phyloP scores from a whole-genome alignment of 257 asterid genomes.

The Solanum bukasovii region DNA sequence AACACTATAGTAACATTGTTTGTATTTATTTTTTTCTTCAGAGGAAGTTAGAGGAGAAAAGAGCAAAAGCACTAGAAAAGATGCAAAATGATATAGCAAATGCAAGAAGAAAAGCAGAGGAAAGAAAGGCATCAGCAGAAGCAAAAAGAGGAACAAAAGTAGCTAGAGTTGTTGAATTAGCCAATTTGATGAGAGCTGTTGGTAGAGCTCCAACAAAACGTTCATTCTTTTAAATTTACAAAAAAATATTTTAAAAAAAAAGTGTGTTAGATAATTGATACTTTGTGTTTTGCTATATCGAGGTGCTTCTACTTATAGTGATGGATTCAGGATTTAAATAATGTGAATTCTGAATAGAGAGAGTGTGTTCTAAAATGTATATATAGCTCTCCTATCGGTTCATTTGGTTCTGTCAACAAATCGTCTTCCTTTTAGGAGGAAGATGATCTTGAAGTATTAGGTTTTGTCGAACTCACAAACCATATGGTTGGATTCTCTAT shows the following conservation, averaged over 20 bases:
- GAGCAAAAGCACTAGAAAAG: slow-evolving; percentile 76
- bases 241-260: neutral
- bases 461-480: neutral
- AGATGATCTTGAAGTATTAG: neutral
- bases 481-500: neutral
- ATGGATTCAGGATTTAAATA: neutral
- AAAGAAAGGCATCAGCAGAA: slow-evolving; percentile 83
- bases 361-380: neutral
- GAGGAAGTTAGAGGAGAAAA: slow-evolving; percentile 92
- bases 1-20: neutral
- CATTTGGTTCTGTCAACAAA: neutral
- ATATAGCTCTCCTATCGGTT: neutral
- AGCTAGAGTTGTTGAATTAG: slow-evolving; percentile 61
- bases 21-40: neutral
- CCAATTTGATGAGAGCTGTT: slow-evolving; percentile 83
- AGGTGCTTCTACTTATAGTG: neutral
- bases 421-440: neutral
- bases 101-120: slow-evolving; percentile 91
- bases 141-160: slow-evolving; percentile 91
- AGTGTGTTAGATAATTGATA: neutral
- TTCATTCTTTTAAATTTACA: slow-evolving; percentile 47
- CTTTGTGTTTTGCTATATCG: neutral
- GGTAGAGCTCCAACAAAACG: slow-evolving; percentile 83
- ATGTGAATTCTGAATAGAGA: neutral
- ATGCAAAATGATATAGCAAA: slow-evolving; percentile 89